These are phyloP conservation scores for Amanita pseudoporphyria DNA, from an alignment of 768 basidiomycete species.

Conservation along the genomic window DNA sequence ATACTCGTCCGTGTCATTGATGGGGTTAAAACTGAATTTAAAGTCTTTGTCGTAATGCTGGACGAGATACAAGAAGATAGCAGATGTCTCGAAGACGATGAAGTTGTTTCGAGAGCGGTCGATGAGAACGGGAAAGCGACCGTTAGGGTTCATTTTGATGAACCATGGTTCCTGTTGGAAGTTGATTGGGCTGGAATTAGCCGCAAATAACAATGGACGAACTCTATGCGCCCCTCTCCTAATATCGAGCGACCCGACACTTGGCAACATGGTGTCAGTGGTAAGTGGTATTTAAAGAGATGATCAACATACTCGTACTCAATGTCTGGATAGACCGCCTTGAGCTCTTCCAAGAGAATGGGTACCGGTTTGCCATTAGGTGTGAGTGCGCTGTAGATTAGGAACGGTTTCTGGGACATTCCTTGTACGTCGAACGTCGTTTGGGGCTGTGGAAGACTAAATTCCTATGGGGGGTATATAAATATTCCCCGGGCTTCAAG, in stretches of 20 bases:
- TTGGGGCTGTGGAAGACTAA: no score
- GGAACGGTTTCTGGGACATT: constrained; percentile 16
- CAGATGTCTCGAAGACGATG: constrained; percentile 72
- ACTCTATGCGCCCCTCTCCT: no score
- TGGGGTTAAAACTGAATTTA: constrained; percentile 56
- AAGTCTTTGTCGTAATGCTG: constrained; percentile 63
- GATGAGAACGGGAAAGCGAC: constrained; percentile 58
- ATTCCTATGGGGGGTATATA: no score
- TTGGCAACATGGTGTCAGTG: no score
- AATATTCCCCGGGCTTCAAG: no score
- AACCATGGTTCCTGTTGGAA: no score
- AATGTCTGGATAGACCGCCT: not conserved
- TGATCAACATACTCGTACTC: not conserved
- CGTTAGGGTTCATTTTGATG: constrained; percentile 64
- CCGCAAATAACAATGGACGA: not conserved
- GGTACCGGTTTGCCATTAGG: constrained; percentile 41
- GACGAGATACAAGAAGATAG: constrained; percentile 77
- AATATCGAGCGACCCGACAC: no score
- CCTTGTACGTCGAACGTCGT: no score
- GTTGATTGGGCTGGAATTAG: not conserved
- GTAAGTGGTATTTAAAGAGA: no score
- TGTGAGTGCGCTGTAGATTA: constrained; percentile 32
- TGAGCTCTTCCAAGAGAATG: constrained; percentile 40
- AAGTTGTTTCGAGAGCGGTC: no score
- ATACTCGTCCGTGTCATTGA: constrained; percentile 44